A percentile compares a stretch with the other conserved stretches of the same genome.
phyloP scores from a whole-genome alignment of 2,329 filamentous ascomycete genomes.

The Alternaria sp. region DNA sequence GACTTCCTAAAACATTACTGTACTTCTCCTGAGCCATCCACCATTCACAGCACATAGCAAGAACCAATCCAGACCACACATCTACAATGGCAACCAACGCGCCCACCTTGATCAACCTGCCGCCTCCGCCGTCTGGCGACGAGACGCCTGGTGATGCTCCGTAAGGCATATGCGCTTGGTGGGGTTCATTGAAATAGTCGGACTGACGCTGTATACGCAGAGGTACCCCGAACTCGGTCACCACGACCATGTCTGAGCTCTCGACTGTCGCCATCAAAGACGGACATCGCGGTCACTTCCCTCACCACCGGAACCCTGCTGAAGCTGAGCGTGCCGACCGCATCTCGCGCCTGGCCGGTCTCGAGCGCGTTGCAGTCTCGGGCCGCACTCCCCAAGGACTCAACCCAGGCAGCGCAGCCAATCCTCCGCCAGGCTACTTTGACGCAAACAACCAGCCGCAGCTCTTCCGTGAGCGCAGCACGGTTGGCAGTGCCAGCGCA shows the following conservation, averaged over 20 bases:
- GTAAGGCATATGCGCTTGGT: constrained; percentile 59
- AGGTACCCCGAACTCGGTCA: constrained; percentile 90
- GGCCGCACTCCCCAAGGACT: constrained; percentile 59
- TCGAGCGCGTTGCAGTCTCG: constrained; percentile 83
- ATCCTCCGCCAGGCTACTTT: constrained; percentile 70
- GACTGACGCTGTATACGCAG: constrained; percentile 54
- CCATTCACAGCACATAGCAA: constrained; percentile 1
- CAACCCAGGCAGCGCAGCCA: constrained; percentile 53
- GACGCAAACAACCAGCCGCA: constrained; percentile 72
- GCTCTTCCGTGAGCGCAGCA: constrained; percentile 78
- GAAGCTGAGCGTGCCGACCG: constrained; percentile 93
- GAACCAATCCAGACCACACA: not conserved
- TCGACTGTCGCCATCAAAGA: constrained; percentile 97
- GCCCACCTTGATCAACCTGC: constrained; percentile 82
- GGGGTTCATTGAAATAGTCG: constrained; percentile 8
- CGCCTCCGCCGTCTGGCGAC: constrained; percentile 79
- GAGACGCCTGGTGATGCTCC: constrained; percentile 89
- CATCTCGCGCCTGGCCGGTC: constrained; percentile 91
- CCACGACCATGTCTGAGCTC: constrained; percentile 87
- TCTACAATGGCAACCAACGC: constrained; percentile 46
- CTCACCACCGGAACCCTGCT: constrained; percentile 70
- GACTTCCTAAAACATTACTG: constrained; percentile 5
- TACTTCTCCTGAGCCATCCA: constrained; percentile 12
- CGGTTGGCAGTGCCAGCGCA: constrained; percentile 87
- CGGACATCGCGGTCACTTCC: constrained; percentile 83